Evolutionary conservation across 768 basidiomycete species (phyloP), one percentile per base, ranked within the genome.

Genomic region (Leccinellum albellum): DNA sequence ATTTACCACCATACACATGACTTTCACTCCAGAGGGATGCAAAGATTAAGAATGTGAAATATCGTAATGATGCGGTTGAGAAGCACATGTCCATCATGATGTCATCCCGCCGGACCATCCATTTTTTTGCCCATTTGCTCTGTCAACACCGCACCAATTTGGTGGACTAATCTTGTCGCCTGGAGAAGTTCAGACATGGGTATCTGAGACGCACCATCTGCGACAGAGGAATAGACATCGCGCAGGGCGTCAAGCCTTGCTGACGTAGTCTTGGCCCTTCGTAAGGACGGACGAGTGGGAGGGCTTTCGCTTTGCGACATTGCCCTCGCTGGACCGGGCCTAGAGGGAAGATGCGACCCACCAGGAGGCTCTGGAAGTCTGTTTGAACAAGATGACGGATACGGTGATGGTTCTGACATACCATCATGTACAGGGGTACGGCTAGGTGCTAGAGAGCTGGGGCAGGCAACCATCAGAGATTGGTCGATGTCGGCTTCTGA

Each of bases 141-240:
- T 29, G 76, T 79, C 57, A 84, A 61, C 29, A 73, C 72, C 15
- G 72, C 69, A 37, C 78, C 77, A 17, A 85, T 78, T 61, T 76
- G 72, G 59, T 79, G 75, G 5, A 79, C 76, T 29, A 83, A 61
- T 33, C 64, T 71, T 17, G 76, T 75, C 9, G 80, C 81, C 26
- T 77, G 75, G 14, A 79, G 60, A 14, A 85, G 73, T 59, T 83
- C 82, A 23, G 79, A 70, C 24, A 79, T 68, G 15, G 79, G 73
- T 31, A 80, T 72, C 55, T 85, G 82, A 20, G 82, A 82, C 8
- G 70, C 76, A 9, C 75, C 76, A 13, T 73, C 71, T 8, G 70
- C 59, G 14, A 84, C 62, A 12, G 75, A 74, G 9, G 74, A 73
- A 56, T 79, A 80, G 12, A 79, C 77, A 10, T 73, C 72, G 53